Base-by-base conservation (phyloP, 306 rosid species). In the Quercus gilva region DNA sequence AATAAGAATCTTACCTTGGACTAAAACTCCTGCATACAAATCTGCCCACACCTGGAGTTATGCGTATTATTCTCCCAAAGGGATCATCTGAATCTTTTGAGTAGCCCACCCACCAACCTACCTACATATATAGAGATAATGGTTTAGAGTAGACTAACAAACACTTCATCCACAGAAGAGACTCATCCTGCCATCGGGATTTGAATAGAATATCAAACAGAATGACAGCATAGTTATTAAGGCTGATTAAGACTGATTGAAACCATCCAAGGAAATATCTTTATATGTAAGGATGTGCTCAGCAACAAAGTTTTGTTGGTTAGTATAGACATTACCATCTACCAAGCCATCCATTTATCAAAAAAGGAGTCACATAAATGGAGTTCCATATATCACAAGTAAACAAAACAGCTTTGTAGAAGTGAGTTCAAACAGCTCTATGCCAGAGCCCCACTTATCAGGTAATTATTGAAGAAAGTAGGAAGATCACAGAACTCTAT, bases 91-190 rank as follows among this genome's bases (percentile, higher is more conserved):
- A 86, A 73, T 86, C 90, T 87, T 91, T 88, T 37, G 99, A 88
- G 91, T 85, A 93, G 76, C 99, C 99, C 23, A 93, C 98, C 98
- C 98, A 96, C 98, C 99, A 96, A 68, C 99, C 99, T 56, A 96
- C 96, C 99, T 96, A 92, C 80, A 84, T 55, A 76, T 74, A 43
- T 69, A 51, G 61, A 72, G 21, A 84, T 55, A 84, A 81, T 6
- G 79, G 77, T 67, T 80, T 56, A 80, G 72, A 59, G 29, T 37
- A 63, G 60, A 74, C 58, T 26, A 69, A 51, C 28, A 75, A 71
- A 85, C 56, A 33, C 18, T 15, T 29, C 19, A 65, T 79, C 81
- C 74, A 71, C 75, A 60, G 65, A 76, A 55, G 11, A 19, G 41
- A 71, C 64, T 29, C 65, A 17, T 21, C 52, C 72, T 57, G 58